Base-by-base conservation (phyloP, 148 eudicot genomes). In the Chenopodium berlandieri region DNA sequence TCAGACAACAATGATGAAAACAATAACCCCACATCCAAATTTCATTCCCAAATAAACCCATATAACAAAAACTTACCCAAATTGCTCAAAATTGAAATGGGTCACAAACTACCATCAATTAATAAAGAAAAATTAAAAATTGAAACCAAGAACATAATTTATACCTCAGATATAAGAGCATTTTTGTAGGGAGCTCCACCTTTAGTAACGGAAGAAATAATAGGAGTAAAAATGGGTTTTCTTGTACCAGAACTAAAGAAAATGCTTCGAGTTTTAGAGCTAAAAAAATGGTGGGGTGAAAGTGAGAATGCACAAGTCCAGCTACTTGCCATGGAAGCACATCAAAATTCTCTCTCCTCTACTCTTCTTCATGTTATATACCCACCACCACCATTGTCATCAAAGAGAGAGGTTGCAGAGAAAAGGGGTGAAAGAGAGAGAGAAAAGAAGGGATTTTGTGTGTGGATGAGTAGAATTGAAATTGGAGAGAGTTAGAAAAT, bases 131-230 rank as follows among this genome's bases (percentile, higher is more conserved):
- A 40, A 82, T 5, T 3, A 48, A 8, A 1, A 27, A 17, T n/a
- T 1, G 22, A 37, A n/a, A 17, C 7, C 7, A 9, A 54, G 13
- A 17, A 13, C 13, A 77, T 0, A 19, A 17, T 17, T 31, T 32
- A 14, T 79, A 84, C 86, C 86, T 84, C 86, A 80, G 68, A 80
- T 63, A 84, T 84, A 63, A 84, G 66, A 34, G 83, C 83, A 84
- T 84, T 84, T 63, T 84, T 80, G 78, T 71, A 76, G 37, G 83
- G 83, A 64, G 81, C 22, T 7, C 62, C n/a, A 63, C 56, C 83
- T 47, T 84, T 81, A 47, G 86, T 23, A 76, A 80, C 19, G 31
- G 79, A 80, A 60, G 80, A 84, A 50, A 84, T 50, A 5, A 84
- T 20, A 25, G 82, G 62, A 25, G 19, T 81, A 71, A 66, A 74